A percentile compares a stretch with the other conserved stretches of the same genome.
Evolutionary conservation across 306 rosid genomes (phyloP).

Genomic region (Chamaecrista fasciculata): DNA sequence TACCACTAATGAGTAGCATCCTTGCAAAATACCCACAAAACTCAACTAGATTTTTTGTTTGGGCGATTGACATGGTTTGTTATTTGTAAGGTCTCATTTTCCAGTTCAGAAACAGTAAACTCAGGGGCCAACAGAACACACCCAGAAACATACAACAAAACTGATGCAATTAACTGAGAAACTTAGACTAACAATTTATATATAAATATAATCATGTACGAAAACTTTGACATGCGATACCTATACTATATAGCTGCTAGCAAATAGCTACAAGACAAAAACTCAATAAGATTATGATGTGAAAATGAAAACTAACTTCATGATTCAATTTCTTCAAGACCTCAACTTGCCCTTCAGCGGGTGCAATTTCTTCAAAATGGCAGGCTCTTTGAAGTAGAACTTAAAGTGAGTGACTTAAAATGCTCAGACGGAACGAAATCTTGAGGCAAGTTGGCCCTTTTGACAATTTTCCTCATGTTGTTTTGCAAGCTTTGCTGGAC

Average conservation of each 20-base stretch:
- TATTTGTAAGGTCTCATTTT: constrained; percentile 11
- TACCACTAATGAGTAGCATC: constrained; percentile 28
- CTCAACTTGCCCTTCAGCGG: constrained; percentile 25
- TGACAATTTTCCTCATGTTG: constrained; percentile 92
- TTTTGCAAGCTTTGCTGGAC: constrained; percentile 90
- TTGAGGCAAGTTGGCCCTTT: constrained; percentile 87
- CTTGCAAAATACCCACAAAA: not conserved
- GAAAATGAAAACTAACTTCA: constrained; percentile 47
- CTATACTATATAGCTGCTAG: constrained; percentile 28
- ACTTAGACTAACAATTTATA: not conserved
- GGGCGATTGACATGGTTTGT: not conserved
- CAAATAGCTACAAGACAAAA: constrained; percentile 34
- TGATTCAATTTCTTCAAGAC: constrained; percentile 28
- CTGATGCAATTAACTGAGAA: not conserved
- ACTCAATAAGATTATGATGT: constrained; percentile 34
- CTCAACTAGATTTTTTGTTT: not conserved
- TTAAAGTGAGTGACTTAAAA: constrained; percentile 70
- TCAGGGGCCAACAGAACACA: not conserved
- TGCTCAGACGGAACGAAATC: constrained; percentile 74
- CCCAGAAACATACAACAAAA: not conserved
- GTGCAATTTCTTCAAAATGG: constrained; percentile 57
- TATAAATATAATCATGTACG: not conserved
- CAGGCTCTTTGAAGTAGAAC: constrained; percentile 90
- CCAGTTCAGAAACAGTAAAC: constrained; percentile 16
- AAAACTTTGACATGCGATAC: not conserved